A percentile compares a stretch with the other conserved stretches of the same genome.
Conservation (phyloP, 2,329 filamentous ascomycete species). For the Epichloe hybrida region DNA sequence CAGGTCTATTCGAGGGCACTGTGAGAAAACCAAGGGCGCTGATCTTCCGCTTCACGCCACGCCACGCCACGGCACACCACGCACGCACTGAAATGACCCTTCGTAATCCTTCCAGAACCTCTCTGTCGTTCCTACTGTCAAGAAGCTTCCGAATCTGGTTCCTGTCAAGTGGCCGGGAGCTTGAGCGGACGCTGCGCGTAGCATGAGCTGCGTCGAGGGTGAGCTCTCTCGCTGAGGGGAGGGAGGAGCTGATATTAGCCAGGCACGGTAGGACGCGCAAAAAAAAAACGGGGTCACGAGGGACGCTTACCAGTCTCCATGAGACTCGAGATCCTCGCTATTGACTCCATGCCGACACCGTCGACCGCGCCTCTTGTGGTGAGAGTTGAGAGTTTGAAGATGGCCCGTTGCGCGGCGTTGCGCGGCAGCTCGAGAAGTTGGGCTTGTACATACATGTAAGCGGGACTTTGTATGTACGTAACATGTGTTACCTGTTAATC, state of each 20-base stretch:
- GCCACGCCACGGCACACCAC: background rate
- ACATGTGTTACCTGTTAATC: no score
- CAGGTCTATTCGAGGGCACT: background rate
- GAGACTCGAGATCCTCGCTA: slow-evolving; percentile 83
- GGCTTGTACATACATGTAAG: background rate
- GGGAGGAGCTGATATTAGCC: background rate
- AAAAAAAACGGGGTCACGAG: background rate
- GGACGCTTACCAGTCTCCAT: slow-evolving; percentile 71
- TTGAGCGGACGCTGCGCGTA: slow-evolving; percentile 52
- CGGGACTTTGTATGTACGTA: no score
- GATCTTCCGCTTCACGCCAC: no score
- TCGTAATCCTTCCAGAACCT: slow-evolving; percentile 82
- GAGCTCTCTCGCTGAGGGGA: slow-evolving; percentile 68
- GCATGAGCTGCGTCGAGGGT: slow-evolving; percentile 94
- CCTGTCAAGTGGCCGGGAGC: slow-evolving; percentile 55
- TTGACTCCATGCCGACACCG: slow-evolving; percentile 68
- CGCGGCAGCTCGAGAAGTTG: background rate
- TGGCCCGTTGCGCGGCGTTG: background rate
- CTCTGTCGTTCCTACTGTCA: slow-evolving; percentile 84
- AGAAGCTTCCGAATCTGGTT: slow-evolving; percentile 86
- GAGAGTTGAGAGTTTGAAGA: background rate
- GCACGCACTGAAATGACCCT: slow-evolving; percentile 67
- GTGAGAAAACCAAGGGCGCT: no score
- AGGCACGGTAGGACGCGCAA: background rate
- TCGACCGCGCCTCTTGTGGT: background rate